Evolutionary conservation across 257 asterid species (phyloP), one percentile per base, ranked within the genome.

Genomic region (Plantago ovata): DNA sequence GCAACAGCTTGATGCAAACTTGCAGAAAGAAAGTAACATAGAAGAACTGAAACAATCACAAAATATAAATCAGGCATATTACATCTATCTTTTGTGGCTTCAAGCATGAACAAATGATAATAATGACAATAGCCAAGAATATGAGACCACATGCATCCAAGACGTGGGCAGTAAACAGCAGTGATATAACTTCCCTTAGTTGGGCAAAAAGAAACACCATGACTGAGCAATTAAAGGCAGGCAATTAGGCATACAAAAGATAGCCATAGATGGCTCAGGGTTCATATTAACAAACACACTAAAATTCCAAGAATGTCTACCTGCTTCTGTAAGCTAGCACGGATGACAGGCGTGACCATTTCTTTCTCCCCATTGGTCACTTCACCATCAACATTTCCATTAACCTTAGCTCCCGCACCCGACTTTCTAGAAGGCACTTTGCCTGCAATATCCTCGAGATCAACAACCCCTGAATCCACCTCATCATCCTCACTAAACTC

Each of bases 401-500:
- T 87, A 52, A 68, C 75, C 71, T 67, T 80, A 52, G 69, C 72
- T 16, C 33, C 78, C 48, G 57, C 68, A 51, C 16, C 14, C n/a
- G 81, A 74, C 62, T 61, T 86, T 60, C 95, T 82, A 0, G 95
- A 76, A 16, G 95, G 94, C 38, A 74, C 94, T 78, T 84, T 92
- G 5, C 98, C 98, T 0, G 95, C 98, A 70, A 92, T 72, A 71
- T 92, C 98, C 79, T 92, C 98, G 13, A 92, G 91, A 82, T 92
- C 98, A 77, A 92, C 84, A 62, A 92, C 62, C 4, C 50, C 95
- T 1, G 74, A 65, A 23, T 60, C 88, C 52, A 18, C 70, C 0
- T 38, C 90, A 14, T 69, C 56, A 8, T 62, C 75, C 19, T 80
- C 93, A 63, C 80, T 80, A 60, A 23, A 72, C 63, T 76, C 91